These are phyloP conservation scores for Eustoma russellianum DNA, from an alignment of 257 asterid genomes.

Conservation along the genomic window DNA sequence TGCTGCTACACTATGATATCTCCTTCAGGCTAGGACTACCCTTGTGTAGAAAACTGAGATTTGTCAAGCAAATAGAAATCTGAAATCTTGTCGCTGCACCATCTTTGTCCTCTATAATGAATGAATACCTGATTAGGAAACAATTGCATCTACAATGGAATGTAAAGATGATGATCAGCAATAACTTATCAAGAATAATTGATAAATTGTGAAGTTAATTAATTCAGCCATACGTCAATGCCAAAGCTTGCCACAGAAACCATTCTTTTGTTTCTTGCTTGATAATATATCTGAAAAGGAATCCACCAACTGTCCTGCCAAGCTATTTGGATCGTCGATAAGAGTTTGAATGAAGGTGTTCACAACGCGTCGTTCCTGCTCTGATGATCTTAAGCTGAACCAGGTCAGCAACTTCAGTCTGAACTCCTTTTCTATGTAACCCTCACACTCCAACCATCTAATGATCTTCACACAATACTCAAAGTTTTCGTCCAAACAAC, in stretches of 20 bases:
- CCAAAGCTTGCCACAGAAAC: slow-evolving; percentile 44
- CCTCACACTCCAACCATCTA: slow-evolving; percentile 89
- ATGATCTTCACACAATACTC: slow-evolving; percentile 80
- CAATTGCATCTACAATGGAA: slow-evolving; percentile 21
- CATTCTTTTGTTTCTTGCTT: slow-evolving; percentile 35
- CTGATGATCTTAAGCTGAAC: slow-evolving; percentile 84
- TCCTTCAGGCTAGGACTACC: slow-evolving; percentile 4
- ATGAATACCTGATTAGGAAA: slow-evolving; percentile 13
- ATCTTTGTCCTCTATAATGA: slow-evolving; percentile 13
- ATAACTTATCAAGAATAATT: slow-evolving; percentile 8
- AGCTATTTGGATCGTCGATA: slow-evolving; percentile 65
- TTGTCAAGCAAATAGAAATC: slow-evolving; percentile 8
- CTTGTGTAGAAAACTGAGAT: slow-evolving; percentile 9
- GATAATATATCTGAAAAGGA: slow-evolving; percentile 37
- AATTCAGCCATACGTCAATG: slow-evolving; percentile 16
- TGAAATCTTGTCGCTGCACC: slow-evolving; percentile 5
- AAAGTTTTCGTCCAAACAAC: slow-evolving; percentile 66
- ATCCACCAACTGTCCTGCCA: slow-evolving; percentile 68
- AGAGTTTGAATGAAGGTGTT: slow-evolving; percentile 74
- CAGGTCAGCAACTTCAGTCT: slow-evolving; percentile 82
- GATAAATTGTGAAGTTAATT: slow-evolving; percentile 7
- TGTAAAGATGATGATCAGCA: slow-evolving; percentile 18
- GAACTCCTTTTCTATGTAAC: slow-evolving; percentile 63
- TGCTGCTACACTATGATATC: slow-evolving; percentile 9
- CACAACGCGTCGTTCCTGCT: slow-evolving; percentile 87